Conservation (phyloP, 2,329 filamentous ascomycete species). For the Botrytis byssoidea region DNA sequence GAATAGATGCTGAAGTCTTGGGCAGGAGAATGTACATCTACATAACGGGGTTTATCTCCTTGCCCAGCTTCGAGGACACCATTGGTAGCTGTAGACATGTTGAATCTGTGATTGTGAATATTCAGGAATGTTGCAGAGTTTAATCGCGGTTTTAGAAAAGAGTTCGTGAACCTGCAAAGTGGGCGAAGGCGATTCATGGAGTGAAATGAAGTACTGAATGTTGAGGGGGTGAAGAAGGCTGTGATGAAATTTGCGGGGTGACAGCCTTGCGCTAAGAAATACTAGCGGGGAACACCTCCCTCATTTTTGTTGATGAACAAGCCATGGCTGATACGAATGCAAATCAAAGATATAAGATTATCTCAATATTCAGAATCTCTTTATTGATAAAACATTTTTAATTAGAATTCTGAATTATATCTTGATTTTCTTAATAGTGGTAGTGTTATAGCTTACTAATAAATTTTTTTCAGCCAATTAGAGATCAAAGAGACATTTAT, state of each 20-base stretch:
- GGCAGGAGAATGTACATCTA: constrained; percentile 19
- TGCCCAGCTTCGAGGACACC: not conserved
- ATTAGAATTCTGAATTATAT: no score
- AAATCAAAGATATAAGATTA: not conserved
- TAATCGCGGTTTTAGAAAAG: not conserved
- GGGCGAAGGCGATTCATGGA: constrained; percentile 14
- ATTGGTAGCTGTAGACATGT: constrained; percentile 9
- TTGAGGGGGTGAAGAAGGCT: constrained; percentile 4
- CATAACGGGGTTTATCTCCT: constrained; percentile 17
- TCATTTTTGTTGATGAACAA: not conserved
- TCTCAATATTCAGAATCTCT: no score
- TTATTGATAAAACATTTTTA: no score
- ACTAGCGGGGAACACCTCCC: not conserved
- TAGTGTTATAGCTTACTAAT: no score
- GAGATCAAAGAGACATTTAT: no score
- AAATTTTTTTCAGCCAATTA: no score
- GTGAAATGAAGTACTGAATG: not conserved
- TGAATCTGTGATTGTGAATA: not conserved
- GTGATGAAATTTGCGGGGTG: not conserved
- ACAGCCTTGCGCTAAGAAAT: constrained; percentile 4
- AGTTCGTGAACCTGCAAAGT: not conserved
- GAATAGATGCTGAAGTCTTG: not conserved
- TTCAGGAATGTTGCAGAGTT: not conserved
- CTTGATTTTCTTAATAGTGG: no score
- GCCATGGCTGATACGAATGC: not conserved